These are phyloP conservation scores for Croton laevigatus DNA, from an alignment of 441 rosid species.

Conservation along the genomic window DNA sequence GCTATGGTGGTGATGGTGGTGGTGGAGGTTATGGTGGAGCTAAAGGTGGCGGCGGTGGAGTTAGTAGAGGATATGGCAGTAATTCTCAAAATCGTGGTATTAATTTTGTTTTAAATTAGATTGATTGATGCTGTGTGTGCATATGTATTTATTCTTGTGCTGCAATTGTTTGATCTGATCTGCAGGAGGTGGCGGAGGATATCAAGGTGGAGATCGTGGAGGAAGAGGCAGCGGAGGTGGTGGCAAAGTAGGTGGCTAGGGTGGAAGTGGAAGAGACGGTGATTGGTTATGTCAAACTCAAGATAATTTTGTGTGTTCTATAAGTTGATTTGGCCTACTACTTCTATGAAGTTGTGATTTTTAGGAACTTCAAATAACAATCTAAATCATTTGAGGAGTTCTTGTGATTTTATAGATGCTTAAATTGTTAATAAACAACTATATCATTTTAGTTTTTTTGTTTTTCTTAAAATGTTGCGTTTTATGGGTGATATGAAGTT, in stretches of 20 bases:
- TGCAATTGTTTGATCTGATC: constrained; percentile 20
- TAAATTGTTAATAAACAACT: too few relatives aligned
- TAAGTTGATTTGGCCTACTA: neutral
- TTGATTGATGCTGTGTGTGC: constrained; percentile 4
- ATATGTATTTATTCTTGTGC: neutral
- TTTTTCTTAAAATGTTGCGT: too few relatives aligned
- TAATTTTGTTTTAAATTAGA: neutral
- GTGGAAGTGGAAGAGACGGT: constrained; percentile 84
- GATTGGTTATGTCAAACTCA: constrained; percentile 98
- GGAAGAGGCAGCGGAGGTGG: constrained; percentile 53
- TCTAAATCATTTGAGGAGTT: too few relatives aligned
- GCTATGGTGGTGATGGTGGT: constrained; percentile 30
- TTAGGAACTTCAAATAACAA: neutral
- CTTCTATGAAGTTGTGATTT: neutral
- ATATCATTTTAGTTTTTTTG: too few relatives aligned
- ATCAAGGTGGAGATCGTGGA: constrained; percentile 83
- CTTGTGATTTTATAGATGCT: too few relatives aligned
- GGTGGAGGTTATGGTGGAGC: constrained; percentile 49
- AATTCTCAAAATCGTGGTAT: constrained; percentile 59
- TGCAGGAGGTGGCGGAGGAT: constrained; percentile 55
- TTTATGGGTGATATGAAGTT: too few relatives aligned
- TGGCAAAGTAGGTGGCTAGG: constrained; percentile 65
- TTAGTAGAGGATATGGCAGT: constrained; percentile 47
- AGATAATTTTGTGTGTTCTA: constrained; percentile 34
- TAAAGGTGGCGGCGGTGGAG: constrained; percentile 51